These are phyloP conservation scores for Aspergillus chevalieri DNA, from an alignment of 2,329 filamentous ascomycete species.

Conservation along the genomic window DNA sequence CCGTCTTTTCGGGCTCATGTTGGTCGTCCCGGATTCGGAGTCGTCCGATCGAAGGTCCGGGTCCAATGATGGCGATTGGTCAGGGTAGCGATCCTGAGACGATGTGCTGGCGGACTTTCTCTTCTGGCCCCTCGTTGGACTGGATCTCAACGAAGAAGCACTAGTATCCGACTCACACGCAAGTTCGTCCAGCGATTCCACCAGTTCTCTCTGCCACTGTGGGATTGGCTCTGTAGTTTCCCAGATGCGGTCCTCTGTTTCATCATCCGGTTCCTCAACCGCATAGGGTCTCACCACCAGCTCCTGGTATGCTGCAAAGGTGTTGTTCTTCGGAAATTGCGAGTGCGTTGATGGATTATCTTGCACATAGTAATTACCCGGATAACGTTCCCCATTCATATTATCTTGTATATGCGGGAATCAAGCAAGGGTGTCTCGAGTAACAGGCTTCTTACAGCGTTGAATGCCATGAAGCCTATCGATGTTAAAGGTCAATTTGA, in stretches of 20 bases:
- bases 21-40: conserved; percentile 6
- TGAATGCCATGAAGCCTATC: too few species aligned
- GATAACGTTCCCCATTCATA: neutral
- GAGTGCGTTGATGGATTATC: neutral
- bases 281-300: conserved; percentile 34
- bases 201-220: conserved; percentile 28
- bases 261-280: conserved; percentile 32
- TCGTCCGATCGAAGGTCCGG: conserved; percentile 5
- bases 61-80: conserved; percentile 1
- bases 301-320: conserved; percentile 4
- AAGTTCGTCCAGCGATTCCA: conserved; percentile 28
- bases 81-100: neutral
- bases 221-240: conserved; percentile 13
- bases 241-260: conserved; percentile 4
- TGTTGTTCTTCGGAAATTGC: neutral
- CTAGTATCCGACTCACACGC: conserved; percentile 23
- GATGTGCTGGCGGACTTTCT: conserved; percentile 25
- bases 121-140: conserved; percentile 27
- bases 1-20: conserved; percentile 19
- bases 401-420: neutral
- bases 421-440: neutral
- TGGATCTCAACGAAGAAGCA: conserved; percentile 1
- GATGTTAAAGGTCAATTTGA: too few species aligned
- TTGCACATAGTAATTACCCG: neutral
- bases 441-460: too few species aligned